Percentiles rank a stretch among this genome's conserved stretches.
phyloP scores from a whole-genome alignment of 2,329 filamentous ascomycete genomes.

The Cordyceps tenuipes region DNA sequence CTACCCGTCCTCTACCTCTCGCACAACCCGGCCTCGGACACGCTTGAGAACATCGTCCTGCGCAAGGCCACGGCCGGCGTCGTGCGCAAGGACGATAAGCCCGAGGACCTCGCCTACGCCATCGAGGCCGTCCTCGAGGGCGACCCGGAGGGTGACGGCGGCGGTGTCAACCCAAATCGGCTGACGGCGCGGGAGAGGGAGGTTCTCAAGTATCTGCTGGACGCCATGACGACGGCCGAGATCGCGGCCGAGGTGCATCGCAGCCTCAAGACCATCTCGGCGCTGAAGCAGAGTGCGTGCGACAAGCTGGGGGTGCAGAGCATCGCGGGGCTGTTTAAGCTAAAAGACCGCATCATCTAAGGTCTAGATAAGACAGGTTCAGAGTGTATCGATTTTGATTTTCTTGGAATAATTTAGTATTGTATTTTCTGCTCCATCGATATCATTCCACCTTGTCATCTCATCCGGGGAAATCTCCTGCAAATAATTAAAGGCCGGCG shows the following conservation, averaged over 20 bases:
- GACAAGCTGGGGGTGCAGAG: constrained; percentile 5
- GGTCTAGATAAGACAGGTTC: too few relatives aligned
- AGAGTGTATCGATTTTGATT: too few relatives aligned
- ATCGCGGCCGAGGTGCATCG: constrained; percentile 2
- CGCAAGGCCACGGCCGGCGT: background rate
- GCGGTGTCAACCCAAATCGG: background rate
- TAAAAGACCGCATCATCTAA: constrained; percentile 3
- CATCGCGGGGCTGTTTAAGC: constrained; percentile 3
- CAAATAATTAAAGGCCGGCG: constrained; percentile 4
- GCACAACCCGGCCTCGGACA: background rate
- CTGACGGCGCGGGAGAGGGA: background rate
- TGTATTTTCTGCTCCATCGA: too few relatives aligned
- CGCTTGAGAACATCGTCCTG: constrained; percentile 1
- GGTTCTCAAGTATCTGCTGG: background rate
- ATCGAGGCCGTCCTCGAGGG: constrained; percentile 3
- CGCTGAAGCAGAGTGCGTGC: constrained; percentile 6
- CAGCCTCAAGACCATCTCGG: background rate
- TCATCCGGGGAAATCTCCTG: too few relatives aligned
- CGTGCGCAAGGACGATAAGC: background rate
- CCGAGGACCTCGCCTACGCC: background rate
- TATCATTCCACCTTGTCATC: background rate
- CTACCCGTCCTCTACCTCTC: constrained; percentile 2
- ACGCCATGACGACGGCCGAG: constrained; percentile 5
- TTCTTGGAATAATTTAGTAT: too few relatives aligned
- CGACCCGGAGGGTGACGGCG: background rate